Evolutionary conservation across 2,329 filamentous ascomycete genomes (phyloP), one percentile per base, ranked within the genome.

Genomic region (Helminthosporium solani): DNA sequence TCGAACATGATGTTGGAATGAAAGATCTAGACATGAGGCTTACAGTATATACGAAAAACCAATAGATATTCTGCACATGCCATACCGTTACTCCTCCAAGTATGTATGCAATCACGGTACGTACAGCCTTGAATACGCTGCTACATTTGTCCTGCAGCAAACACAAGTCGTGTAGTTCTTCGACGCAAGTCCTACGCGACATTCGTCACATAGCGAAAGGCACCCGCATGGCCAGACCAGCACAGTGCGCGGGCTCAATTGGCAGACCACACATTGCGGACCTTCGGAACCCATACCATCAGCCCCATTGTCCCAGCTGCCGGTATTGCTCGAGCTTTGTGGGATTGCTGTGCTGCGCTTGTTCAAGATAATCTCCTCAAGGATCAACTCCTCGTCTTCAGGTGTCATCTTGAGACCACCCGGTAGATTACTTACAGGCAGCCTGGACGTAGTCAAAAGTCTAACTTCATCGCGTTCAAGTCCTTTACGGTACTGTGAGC

Each of bases 121-220:
- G 76, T 88, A 99, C 49, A 99, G 83, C 58, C 90, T 83, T 56
- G 89, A 91, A 70, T 96, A 97, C 44, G 91, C 94, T 44, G 84
- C 82, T 23, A 97, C 90, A 59, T 94, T 87, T 46, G 89, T 83
- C 40, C 94, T 81, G 69, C 94, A 97, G 62, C 92, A 97, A 31
- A 97, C 91, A 66, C 94, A 99, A 65, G 89, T 95, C 54, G 91
- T 89, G 67, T 95, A 97, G 68, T 97, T 97, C 68, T 96, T 95
- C 84, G 95, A 91, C 3, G 94, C 94, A 52, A 97, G 78, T 34
- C 89, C 92, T 28, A 97, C 88, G 25, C 94, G 80, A 66, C 94
- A 97, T 57, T 97, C 94, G 68, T 99, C 94, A 66, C 94, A 97
- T 11, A 97, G 78, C 57, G 89, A 92, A 47, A 99, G 78, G 66